These are phyloP conservation scores for Xerocomus nothofagi DNA, from an alignment of 1,284 basidiomycete genomes.

Conservation along the genomic window DNA sequence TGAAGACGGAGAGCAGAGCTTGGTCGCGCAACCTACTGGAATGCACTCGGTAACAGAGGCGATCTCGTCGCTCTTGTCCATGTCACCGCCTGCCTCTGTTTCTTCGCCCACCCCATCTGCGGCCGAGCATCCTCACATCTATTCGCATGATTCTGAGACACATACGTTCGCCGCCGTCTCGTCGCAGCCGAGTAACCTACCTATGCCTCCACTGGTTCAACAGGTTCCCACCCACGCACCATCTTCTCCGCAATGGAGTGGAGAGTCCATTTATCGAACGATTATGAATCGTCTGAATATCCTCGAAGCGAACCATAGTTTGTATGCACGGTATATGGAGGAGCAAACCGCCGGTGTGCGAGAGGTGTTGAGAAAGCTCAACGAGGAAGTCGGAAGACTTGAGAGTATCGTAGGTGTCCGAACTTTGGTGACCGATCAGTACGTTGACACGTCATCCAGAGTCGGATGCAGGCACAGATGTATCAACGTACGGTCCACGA, in stretches of 20 bases:
- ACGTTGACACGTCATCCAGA: slow-evolving; percentile 39
- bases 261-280: slow-evolving; percentile 95
- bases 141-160: slow-evolving; percentile 10
- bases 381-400: slow-evolving; percentile 77
- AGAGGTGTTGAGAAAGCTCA: slow-evolving; percentile 74
- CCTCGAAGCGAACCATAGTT: slow-evolving; percentile 86
- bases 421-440: neutral
- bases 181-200: slow-evolving; percentile 4
- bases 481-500: slow-evolving; percentile 67
- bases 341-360: slow-evolving; percentile 83
- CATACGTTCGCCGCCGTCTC: slow-evolving; percentile 3
- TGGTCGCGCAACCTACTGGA: neutral
- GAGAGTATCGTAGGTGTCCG: slow-evolving; percentile 68
- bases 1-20: neutral
- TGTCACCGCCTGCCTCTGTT: slow-evolving; percentile 7
- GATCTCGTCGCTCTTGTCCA: slow-evolving; percentile 23
- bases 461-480: slow-evolving; percentile 63
- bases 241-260: slow-evolving; percentile 33
- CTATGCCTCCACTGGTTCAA: neutral
- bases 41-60: slow-evolving; percentile 20
- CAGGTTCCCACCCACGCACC: slow-evolving; percentile 11
- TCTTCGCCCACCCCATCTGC: neutral
- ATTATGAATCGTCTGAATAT: slow-evolving; percentile 91
- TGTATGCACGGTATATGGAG: slow-evolving; percentile 87
- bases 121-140: slow-evolving; percentile 7